Evolutionary conservation across 2,329 filamentous ascomycete species (phyloP).

Genomic region (Curvularia verruculosa): DNA sequence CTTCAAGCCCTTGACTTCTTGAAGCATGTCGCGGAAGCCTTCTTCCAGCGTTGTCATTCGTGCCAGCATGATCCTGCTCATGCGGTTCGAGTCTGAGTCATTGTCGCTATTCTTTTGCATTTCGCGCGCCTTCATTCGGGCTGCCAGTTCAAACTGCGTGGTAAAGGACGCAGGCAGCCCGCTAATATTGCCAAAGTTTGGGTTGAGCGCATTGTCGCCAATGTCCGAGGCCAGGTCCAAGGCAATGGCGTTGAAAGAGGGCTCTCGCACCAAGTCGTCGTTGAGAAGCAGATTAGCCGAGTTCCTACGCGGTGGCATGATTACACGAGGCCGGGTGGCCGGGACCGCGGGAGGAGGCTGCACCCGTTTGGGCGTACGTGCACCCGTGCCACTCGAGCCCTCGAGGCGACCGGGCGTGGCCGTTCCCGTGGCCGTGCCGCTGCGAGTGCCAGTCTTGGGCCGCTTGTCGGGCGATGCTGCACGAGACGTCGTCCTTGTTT

Average conservation of each 20-base stretch:
- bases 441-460: slow-evolving; percentile 39
- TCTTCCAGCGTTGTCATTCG: slow-evolving; percentile 94
- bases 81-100: slow-evolving; percentile 45
- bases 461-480: slow-evolving; percentile 40
- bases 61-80: slow-evolving; percentile 79
- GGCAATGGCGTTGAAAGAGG: slow-evolving; percentile 67
- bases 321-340: slow-evolving; percentile 40
- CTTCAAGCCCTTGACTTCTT: slow-evolving; percentile 73
- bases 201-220: slow-evolving; percentile 65
- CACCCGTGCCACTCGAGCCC: slow-evolving; percentile 29
- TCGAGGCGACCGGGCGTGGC: slow-evolving; percentile 41
- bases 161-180: slow-evolving; percentile 77
- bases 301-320: slow-evolving; percentile 57
- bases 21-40: slow-evolving; percentile 84
- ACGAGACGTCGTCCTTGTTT: slow-evolving; percentile 47
- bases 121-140: slow-evolving; percentile 32
- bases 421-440: slow-evolving; percentile 41
- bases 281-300: slow-evolving; percentile 61
- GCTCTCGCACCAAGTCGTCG: slow-evolving; percentile 55
- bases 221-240: slow-evolving; percentile 77
- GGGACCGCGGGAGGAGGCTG: slow-evolving; percentile 29
- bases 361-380: slow-evolving; percentile 54
- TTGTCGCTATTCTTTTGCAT: slow-evolving; percentile 32
- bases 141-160: slow-evolving; percentile 62
- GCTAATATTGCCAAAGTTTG: slow-evolving; percentile 65